phyloP scores from a whole-genome alignment of 2,329 filamentous ascomycete species.

The Ilyonectria sp. region DNA sequence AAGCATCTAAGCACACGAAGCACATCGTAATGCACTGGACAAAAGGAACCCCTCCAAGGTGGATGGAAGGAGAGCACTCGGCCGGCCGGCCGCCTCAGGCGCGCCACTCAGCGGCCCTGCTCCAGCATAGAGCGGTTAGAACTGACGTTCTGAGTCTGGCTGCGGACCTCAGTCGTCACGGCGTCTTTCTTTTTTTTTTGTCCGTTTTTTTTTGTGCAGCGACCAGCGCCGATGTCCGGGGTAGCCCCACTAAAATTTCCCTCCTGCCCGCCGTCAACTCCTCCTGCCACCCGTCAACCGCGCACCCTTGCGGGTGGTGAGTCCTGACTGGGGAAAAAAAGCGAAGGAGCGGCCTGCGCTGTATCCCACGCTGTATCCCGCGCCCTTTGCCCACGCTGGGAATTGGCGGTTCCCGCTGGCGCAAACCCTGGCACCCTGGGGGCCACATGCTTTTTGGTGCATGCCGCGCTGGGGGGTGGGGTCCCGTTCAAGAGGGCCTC shows the following conservation, averaged over 20 bases:
- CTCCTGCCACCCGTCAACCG: conserved; percentile 1
- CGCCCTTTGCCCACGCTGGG: conserved; percentile 3
- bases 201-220: conserved; percentile 9
- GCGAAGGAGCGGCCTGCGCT: neutral
- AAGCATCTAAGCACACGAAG: conserved; percentile 7
- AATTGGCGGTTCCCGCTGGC: conserved; percentile 29
- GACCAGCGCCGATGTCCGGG: conserved; percentile 48
- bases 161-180: neutral
- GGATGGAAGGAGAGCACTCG: conserved; percentile 15
- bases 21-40: conserved; percentile 35
- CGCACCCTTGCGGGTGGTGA: neutral
- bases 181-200: conserved; percentile 14
- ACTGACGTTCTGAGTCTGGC: conserved; percentile 20
- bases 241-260: conserved; percentile 44
- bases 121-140: conserved; percentile 16
- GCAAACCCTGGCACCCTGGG: conserved; percentile 16
- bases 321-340: neutral
- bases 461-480: conserved; percentile 17
- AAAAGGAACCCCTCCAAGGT: conserved; percentile 38
- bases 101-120: conserved; percentile 42
- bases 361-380: conserved; percentile 1
- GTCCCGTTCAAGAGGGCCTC: conserved; percentile 35
- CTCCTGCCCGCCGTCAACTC: conserved; percentile 3
- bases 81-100: conserved; percentile 42
- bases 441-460: conserved; percentile 20